Percentiles rank a stretch among this genome's conserved stretches.
phyloP scores from a whole-genome alignment of 495 filamentous ascomycete species.

The Penicillium macrosclerotiorum region DNA sequence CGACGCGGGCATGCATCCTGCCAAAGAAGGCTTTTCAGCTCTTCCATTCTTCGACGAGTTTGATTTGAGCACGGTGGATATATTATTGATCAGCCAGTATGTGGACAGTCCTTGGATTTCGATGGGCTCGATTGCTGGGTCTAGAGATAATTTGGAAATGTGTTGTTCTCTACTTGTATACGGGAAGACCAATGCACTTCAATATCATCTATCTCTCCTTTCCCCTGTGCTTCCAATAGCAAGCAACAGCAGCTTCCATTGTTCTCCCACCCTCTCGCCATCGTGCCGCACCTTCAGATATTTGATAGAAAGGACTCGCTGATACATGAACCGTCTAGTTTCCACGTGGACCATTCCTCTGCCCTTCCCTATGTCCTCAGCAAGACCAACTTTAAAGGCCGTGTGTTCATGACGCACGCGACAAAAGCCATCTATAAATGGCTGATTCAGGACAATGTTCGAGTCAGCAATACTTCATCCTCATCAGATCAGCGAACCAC shows the following conservation, averaged over 20 bases:
- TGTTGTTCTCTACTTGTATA: conserved; percentile 25
- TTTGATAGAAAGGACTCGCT: conserved; percentile 16
- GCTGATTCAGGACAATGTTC: conserved; percentile 94
- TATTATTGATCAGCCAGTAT: conserved; percentile 97
- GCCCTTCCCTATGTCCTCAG: conserved; percentile 94
- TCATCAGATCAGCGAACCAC: conserved; percentile 71
- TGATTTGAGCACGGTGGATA: conserved; percentile 93
- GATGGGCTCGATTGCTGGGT: neutral
- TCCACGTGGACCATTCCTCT: conserved; percentile 95
- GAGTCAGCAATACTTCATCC: conserved; percentile 75
- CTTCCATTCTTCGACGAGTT: conserved; percentile 98
- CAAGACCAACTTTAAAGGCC: conserved; percentile 94
- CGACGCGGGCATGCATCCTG: conserved; percentile 94
- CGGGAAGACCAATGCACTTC: conserved; percentile 32
- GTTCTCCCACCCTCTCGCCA: neutral
- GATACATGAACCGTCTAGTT: conserved; percentile 54
- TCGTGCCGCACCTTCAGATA: neutral
- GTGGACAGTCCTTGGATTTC: conserved; percentile 32
- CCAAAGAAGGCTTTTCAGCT: conserved; percentile 91
- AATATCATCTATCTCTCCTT: conserved; percentile 15
- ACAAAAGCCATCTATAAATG: conserved; percentile 99
- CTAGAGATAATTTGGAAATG: neutral
- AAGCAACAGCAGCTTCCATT: too few relatives aligned
- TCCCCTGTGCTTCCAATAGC: neutral
- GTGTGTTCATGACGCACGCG: conserved; percentile 98